phyloP scores from a whole-genome alignment of 2,329 filamentous ascomycete species.

The Ophiostoma populinum region DNA sequence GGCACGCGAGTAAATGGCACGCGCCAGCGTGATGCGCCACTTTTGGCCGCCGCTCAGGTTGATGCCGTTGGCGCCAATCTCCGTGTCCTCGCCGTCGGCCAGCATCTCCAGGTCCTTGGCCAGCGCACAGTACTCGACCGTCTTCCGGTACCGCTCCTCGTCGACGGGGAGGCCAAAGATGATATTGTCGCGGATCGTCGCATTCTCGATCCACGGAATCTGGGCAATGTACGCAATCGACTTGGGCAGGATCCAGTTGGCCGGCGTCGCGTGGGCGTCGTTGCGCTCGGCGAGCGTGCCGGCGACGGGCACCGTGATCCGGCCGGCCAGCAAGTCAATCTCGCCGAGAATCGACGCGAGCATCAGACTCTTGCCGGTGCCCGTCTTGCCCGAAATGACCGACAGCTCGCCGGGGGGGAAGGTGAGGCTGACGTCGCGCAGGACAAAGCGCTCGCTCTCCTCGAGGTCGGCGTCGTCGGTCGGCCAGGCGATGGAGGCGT shows the following conservation, averaged over 20 bases:
- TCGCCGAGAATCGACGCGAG: constrained; percentile 61
- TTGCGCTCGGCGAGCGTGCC: constrained; percentile 35
- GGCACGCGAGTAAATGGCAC: constrained; percentile 64
- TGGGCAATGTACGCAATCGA: constrained; percentile 62
- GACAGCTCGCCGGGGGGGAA: constrained; percentile 56
- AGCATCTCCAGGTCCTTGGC: constrained; percentile 63
- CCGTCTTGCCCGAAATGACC: constrained; percentile 61
- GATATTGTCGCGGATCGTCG: constrained; percentile 62
- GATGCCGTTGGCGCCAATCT: constrained; percentile 72
- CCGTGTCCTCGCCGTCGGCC: constrained; percentile 58
- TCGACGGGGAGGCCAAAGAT: constrained; percentile 58
- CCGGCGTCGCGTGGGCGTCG: constrained; percentile 42
- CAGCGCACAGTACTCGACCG: constrained; percentile 55
- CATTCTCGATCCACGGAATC: constrained; percentile 75
- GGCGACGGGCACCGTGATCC: constrained; percentile 35
- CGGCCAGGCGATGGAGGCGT: constrained; percentile 59
- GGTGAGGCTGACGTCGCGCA: constrained; percentile 44
- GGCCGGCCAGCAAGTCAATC: constrained; percentile 48
- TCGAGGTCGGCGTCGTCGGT: constrained; percentile 37
- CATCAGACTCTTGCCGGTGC: constrained; percentile 61
- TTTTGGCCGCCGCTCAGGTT: constrained; percentile 73
- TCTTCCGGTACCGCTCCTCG: constrained; percentile 50
- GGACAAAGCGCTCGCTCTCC: constrained; percentile 42
- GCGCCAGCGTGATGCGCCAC: constrained; percentile 65
- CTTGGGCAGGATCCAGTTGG: constrained; percentile 51